These are phyloP conservation scores for Hygrophoropsis aurantiaca DNA, from an alignment of 768 basidiomycete genomes.

Conservation along the genomic window DNA sequence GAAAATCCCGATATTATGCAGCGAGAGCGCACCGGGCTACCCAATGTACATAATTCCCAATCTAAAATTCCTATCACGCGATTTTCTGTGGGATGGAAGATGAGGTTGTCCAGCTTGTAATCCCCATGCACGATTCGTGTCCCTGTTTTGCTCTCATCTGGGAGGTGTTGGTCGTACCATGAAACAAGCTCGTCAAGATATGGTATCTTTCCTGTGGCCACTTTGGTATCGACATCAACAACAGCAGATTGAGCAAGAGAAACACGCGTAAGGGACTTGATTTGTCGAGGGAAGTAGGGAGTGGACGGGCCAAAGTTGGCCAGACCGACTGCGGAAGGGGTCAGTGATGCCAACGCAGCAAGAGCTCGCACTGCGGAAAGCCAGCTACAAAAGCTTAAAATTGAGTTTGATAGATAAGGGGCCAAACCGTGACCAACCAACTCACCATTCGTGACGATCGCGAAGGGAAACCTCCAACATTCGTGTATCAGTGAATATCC, in stretches of 20 bases:
- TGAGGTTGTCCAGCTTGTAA: constrained; percentile 96
- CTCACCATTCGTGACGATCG: constrained; percentile 73
- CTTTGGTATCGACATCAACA: constrained; percentile 61
- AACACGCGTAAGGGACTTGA: constrained; percentile 82
- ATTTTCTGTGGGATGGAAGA: constrained; percentile 92
- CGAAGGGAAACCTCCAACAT: constrained; percentile 67
- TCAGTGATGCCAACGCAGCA: constrained; percentile 62
- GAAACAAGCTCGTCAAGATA: constrained; percentile 65
- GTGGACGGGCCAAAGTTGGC: constrained; percentile 68
- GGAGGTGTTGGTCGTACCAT: constrained; percentile 77
- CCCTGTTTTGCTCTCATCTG: constrained; percentile 73
- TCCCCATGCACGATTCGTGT: constrained; percentile 95
- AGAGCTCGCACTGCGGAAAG: constrained; percentile 72
- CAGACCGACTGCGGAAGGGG: constrained; percentile 67
- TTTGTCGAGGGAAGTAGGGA: constrained; percentile 91
- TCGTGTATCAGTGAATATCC: constrained; percentile 86
- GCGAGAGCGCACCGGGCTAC: constrained; percentile 71
- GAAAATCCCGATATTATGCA: not conserved
- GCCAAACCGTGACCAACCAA: constrained; percentile 5
- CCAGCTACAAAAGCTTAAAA: constrained; percentile 52
- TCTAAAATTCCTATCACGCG: constrained; percentile 93
- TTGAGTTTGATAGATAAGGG: not conserved
- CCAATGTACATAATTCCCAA: constrained; percentile 96
- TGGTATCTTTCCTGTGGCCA: constrained; percentile 70
- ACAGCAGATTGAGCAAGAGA: constrained; percentile 76